Conservation (phyloP, 2,329 filamentous ascomycete genomes). For the Penicillium polonicum region DNA sequence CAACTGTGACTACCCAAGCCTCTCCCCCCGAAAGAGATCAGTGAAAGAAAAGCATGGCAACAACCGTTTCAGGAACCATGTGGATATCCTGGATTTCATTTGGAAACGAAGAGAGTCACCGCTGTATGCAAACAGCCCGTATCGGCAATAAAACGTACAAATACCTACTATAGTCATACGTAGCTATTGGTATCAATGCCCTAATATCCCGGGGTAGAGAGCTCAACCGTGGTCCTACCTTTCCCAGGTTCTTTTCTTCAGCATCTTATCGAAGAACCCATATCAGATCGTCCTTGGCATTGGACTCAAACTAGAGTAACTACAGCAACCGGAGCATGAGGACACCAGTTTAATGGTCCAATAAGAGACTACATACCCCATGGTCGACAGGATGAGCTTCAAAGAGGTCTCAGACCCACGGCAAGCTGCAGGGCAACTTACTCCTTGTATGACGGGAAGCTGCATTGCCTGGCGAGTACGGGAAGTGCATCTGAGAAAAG, state of each 20-base stretch:
- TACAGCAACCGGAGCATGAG: slow-evolving; percentile 27
- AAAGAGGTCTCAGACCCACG: slow-evolving; percentile 35
- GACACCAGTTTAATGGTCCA: slow-evolving; percentile 20
- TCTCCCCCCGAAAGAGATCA: slow-evolving; percentile 13
- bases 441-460: slow-evolving; percentile 31
- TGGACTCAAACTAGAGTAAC: slow-evolving; percentile 11
- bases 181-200: not conserved
- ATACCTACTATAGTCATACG: not conserved
- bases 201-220: slow-evolving; percentile 1
- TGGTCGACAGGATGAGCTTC: slow-evolving; percentile 24
- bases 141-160: slow-evolving; percentile 17
- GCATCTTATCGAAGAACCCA: not conserved
- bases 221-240: not conserved
- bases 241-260: not conserved
- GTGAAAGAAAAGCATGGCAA: slow-evolving; percentile 21
- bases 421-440: slow-evolving; percentile 31
- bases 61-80: slow-evolving; percentile 31
- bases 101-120: slow-evolving; percentile 1
- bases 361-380: slow-evolving; percentile 17
- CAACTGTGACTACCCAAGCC: slow-evolving; percentile 32
- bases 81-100: slow-evolving; percentile 28
- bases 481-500: slow-evolving; percentile 12
- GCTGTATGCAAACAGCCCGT: slow-evolving; percentile 32
- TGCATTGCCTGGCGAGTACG: slow-evolving; percentile 28
- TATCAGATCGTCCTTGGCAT: slow-evolving; percentile 16